Evolutionary conservation across 768 basidiomycete genomes (phyloP), one percentile per base, ranked within the genome.

Genomic region (Boletellus ananiceps): DNA sequence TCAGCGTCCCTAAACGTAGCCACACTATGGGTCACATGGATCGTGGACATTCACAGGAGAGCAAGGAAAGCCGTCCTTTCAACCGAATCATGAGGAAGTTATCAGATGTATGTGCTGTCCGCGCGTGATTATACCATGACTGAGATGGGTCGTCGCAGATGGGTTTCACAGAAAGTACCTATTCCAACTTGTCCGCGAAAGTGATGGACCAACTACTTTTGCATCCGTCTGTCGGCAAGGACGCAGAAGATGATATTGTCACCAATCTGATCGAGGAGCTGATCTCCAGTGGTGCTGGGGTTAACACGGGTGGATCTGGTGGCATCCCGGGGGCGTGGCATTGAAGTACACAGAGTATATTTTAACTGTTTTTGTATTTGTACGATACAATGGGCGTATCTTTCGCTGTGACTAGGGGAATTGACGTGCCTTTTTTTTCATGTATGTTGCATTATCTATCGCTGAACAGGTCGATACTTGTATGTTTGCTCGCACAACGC

Each of bases 91-190:
- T 72, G 48, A 78, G 65, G 57, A 77, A 80, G 56, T 70, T 89
- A 14, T 76, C 77, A 46, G 86, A 85, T 61, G 85, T 88, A 64
- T 44, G 81, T 75, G 9, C 29, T 44, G 2, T 49, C 33, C 38
- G 11, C 36, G 48, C 25, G 21, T 42, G 39, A 6, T 35, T 32
- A 4, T 25, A 34, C 58, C 60, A 16, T 58, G 46, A 40, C 18
- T 50, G 23, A 58, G 42, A 16, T 7, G 45, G 13, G n/a, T 37
- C 19, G 13, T 36, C 40, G 31, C 43, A 88, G 86, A 87, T 88
- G 86, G 86, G 86, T n/a, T 86, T 88, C 56, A 81, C 79, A 11
- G 74, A 81, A 47, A 69, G 69, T 40, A 71, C 74, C 15, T 74
- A 83, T 63, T 81, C 84, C 33, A 71, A 70, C 21, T 65, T 86